phyloP scores from a whole-genome alignment of 768 basidiomycete genomes.

The Fibroporia radiculosa region DNA sequence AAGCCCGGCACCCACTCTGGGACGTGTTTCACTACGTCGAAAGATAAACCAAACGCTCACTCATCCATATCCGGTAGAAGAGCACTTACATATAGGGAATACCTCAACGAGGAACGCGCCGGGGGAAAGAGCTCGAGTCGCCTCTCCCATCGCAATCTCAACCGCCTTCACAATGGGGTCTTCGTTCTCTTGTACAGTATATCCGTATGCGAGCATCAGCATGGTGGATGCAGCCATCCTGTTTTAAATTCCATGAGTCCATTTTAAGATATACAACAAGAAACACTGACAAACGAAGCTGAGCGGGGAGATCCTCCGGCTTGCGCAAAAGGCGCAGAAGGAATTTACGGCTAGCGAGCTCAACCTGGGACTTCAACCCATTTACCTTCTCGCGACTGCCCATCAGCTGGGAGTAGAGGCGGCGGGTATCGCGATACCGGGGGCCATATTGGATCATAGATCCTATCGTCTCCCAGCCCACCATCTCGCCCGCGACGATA shows the following conservation, averaged over 20 bases:
- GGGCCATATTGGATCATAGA: slow-evolving; percentile 33
- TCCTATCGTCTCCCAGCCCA: slow-evolving; percentile 24
- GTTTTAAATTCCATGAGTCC: background rate
- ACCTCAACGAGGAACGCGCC: slow-evolving; percentile 28
- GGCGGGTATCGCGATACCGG: slow-evolving; percentile 34
- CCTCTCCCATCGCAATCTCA: slow-evolving; percentile 15
- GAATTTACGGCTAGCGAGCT: slow-evolving; percentile 34
- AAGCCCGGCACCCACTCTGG: slow-evolving; percentile 37
- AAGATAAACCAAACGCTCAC: background rate
- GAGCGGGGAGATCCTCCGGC: slow-evolving; percentile 28
- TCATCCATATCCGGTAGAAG: background rate
- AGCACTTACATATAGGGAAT: slow-evolving; percentile 24
- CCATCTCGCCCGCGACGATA: slow-evolving; percentile 14
- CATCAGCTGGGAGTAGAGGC: slow-evolving; percentile 32
- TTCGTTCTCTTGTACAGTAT: slow-evolving; percentile 14
- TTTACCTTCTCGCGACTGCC: slow-evolving; percentile 32
- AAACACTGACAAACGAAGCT: slow-evolving; percentile 33
- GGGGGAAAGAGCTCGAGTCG: slow-evolving; percentile 18
- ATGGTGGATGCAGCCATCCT: slow-evolving; percentile 23
- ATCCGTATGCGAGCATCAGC: slow-evolving; percentile 23
- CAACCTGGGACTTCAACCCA: slow-evolving; percentile 28
- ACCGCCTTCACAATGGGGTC: slow-evolving; percentile 15
- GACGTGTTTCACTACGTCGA: slow-evolving; percentile 15
- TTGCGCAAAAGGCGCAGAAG: slow-evolving; percentile 33
- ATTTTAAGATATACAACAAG: background rate